A percentile compares a stretch with the other conserved stretches of the same genome.
phyloP scores from a whole-genome alignment of 495 filamentous ascomycete genomes.

The Tuber calosporum region DNA sequence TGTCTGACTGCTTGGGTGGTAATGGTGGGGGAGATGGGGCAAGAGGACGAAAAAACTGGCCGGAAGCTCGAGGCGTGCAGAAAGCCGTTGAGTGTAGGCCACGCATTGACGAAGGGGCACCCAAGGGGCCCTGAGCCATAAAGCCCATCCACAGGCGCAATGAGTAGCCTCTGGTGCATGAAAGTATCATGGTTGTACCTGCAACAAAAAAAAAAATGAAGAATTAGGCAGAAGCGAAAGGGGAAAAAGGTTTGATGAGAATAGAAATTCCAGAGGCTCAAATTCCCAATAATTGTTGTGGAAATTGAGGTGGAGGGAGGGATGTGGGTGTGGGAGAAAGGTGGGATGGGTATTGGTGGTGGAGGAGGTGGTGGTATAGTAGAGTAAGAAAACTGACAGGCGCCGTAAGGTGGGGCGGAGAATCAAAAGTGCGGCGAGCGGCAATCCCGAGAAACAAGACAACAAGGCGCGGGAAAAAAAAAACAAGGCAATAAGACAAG shows the following conservation, averaged over 20 bases:
- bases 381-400: not conserved
- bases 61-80: constrained; percentile 29
- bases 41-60: constrained; percentile 21
- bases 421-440: not conserved
- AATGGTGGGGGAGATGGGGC: constrained; percentile 21
- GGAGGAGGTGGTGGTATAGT: not conserved
- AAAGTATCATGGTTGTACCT: constrained; percentile 32
- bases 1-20: constrained; percentile 21
- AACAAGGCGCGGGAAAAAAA: not conserved
- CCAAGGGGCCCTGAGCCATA: constrained; percentile 30
- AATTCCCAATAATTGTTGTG: not conserved
- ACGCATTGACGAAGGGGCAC: constrained; percentile 27
- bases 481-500: not conserved
- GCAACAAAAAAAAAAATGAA: not conserved
- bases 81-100: constrained; percentile 35
- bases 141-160: constrained; percentile 28
- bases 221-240: not conserved
- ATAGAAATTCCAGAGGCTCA: not conserved
- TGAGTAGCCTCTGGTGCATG: constrained; percentile 37
- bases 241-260: not conserved
- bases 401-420: not conserved
- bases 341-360: not conserved
- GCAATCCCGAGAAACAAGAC: not conserved
- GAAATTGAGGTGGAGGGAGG: constrained; percentile 9
- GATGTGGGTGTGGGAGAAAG: constrained; percentile 9